phyloP scores from a whole-genome alignment of 2,329 filamentous ascomycete genomes.

The Trichoderma polysporum region DNA sequence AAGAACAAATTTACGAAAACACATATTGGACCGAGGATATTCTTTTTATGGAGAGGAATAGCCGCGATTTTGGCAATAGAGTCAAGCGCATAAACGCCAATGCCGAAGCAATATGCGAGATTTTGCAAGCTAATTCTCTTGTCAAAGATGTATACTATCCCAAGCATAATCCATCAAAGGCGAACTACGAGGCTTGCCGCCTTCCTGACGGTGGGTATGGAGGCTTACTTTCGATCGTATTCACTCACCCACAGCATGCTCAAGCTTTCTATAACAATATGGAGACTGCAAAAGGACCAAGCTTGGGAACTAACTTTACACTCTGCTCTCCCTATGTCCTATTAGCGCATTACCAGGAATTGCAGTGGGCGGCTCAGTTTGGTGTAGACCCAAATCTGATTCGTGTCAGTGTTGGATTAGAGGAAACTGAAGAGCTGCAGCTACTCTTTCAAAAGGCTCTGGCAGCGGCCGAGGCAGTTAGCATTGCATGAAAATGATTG shows the following conservation, averaged over 20 bases:
- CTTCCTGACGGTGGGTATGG: conserved; percentile 80
- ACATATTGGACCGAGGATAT: conserved; percentile 93
- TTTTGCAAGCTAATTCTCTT: conserved; percentile 58
- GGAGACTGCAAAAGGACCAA: conserved; percentile 89
- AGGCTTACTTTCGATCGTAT: conserved; percentile 81
- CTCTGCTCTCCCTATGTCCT: conserved; percentile 88
- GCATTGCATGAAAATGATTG: neutral
- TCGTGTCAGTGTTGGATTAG: conserved; percentile 85
- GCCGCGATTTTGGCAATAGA: conserved; percentile 80
- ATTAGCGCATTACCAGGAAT: conserved; percentile 84
- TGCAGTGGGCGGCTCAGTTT: conserved; percentile 84
- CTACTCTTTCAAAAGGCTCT: conserved; percentile 68
- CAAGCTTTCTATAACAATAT: conserved; percentile 81
- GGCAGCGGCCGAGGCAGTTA: conserved; percentile 45
- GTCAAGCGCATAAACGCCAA: conserved; percentile 84
- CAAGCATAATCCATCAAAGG: conserved; percentile 67
- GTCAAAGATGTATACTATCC: conserved; percentile 87
- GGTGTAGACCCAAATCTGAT: conserved; percentile 80
- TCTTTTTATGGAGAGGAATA: conserved; percentile 94
- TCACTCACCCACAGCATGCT: conserved; percentile 68
- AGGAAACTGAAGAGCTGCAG: conserved; percentile 68
- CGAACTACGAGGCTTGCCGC: conserved; percentile 76
- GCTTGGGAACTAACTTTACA: conserved; percentile 95
- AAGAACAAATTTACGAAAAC: conserved; percentile 68
- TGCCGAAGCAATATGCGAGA: conserved; percentile 76